phyloP scores from a whole-genome alignment of 2,329 filamentous ascomycete genomes.

The Aspergillus sp. region DNA sequence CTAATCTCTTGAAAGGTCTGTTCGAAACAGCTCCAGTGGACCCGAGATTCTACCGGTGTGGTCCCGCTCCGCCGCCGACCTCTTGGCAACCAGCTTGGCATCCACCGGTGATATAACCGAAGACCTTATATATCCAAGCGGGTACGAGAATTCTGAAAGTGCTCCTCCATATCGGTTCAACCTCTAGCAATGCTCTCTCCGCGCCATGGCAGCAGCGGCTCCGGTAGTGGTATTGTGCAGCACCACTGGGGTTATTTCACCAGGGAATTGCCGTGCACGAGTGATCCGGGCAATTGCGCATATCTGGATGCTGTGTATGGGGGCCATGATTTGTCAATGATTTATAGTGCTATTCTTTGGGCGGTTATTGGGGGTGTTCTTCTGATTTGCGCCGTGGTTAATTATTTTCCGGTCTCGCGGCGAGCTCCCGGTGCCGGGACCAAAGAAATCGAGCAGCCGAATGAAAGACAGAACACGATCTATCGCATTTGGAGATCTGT shows the following conservation, averaged over 20 bases:
- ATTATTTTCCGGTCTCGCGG: constrained; percentile 7
- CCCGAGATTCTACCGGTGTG: not conserved
- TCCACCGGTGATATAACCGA: not conserved
- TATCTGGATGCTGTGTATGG: constrained; percentile 53
- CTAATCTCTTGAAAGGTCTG: not conserved
- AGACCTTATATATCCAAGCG: not conserved
- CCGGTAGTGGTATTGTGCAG: constrained; percentile 20
- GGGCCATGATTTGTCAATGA: constrained; percentile 49
- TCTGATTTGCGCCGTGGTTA: constrained; percentile 35
- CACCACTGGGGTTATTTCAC: constrained; percentile 53
- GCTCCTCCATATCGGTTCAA: not conserved
- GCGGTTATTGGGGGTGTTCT: constrained; percentile 46
- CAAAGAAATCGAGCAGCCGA: constrained; percentile 18
- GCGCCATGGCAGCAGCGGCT: constrained; percentile 2
- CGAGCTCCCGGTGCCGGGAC: constrained; percentile 1
- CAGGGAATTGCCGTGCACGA: constrained; percentile 51
- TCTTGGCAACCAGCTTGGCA: not conserved
- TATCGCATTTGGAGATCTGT: constrained; percentile 33
- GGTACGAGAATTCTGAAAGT: not conserved
- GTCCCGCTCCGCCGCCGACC: not conserved
- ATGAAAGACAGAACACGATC: constrained; percentile 12
- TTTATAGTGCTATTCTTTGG: constrained; percentile 54
- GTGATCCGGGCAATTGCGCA: constrained; percentile 51
- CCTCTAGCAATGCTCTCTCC: constrained; percentile 3
- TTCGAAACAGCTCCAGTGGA: not conserved